Evolutionary conservation across 495 filamentous ascomycete species (phyloP).

Genomic region (Aspergillus biplanus): DNA sequence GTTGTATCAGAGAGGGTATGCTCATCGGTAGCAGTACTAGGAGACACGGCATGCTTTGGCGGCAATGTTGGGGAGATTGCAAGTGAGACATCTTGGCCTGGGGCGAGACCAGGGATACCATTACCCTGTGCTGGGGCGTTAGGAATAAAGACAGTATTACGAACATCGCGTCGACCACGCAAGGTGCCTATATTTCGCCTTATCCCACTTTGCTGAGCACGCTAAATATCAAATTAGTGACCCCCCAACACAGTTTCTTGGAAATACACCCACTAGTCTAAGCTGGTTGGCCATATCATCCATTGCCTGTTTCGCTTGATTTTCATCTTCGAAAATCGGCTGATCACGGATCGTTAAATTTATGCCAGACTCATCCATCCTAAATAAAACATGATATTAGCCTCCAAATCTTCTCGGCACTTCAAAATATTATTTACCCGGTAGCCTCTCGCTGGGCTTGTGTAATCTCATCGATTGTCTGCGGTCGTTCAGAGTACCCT

Average conservation of each 20-base stretch:
- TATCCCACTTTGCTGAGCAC: slow-evolving; percentile 58
- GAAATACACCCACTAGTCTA: slow-evolving; percentile 56
- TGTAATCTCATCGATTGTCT: slow-evolving; percentile 77
- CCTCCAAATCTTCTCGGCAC: not conserved
- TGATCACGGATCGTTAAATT: slow-evolving; percentile 92
- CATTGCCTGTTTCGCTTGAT: slow-evolving; percentile 83
- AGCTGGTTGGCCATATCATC: slow-evolving; percentile 91
- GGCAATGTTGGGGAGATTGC: slow-evolving; percentile 36
- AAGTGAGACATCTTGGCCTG: slow-evolving; percentile 26
- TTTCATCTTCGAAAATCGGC: slow-evolving; percentile 91
- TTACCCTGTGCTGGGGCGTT: slow-evolving; percentile 41
- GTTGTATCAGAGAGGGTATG: slow-evolving; percentile 80
- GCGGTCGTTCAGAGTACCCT: slow-evolving; percentile 69
- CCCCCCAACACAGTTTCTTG: not conserved
- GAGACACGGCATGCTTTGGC: slow-evolving; percentile 49
- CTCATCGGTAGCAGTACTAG: slow-evolving; percentile 55
- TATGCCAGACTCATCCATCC: slow-evolving; percentile 70
- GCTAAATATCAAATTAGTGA: slow-evolving; percentile 43
- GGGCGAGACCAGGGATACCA: slow-evolving; percentile 26
- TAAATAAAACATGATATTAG: slow-evolving; percentile 34
- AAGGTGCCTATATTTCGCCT: slow-evolving; percentile 74
- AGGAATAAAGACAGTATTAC: slow-evolving; percentile 84
- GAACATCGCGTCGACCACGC: slow-evolving; percentile 86
- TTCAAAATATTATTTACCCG: slow-evolving; percentile 42
- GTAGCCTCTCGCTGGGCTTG: slow-evolving; percentile 80